Conservation (phyloP, 1,284 basidiomycete genomes). For the Tilletia caries region DNA sequence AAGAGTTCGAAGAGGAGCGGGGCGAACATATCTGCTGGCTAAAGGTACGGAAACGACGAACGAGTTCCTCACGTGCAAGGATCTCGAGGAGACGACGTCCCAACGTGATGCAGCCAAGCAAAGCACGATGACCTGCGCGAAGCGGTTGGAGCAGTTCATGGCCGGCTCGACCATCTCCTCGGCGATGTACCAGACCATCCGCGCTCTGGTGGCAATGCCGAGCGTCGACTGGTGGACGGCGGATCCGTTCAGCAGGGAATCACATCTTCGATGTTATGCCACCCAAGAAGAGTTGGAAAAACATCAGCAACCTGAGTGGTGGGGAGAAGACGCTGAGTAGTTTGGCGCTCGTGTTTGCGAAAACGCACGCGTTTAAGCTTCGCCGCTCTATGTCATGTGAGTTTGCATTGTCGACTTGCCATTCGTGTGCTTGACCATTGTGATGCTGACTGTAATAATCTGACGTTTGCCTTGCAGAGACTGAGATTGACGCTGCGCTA, state of each 20-base stretch:
- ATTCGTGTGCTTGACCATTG: background rate
- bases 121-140: constrained; percentile 81
- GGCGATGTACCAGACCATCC: constrained; percentile 99
- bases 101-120: constrained; percentile 78
- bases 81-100: constrained; percentile 76
- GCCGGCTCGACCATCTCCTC: constrained; percentile 90
- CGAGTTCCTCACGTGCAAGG: constrained; percentile 81
- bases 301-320: constrained; percentile 93
- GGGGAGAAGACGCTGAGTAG: constrained; percentile 94
- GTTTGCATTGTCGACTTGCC: background rate
- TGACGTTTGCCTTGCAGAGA: constrained; percentile 21
- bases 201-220: constrained; percentile 96
- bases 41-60: constrained; percentile 87
- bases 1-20: constrained; percentile 24
- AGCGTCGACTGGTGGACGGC: constrained; percentile 92
- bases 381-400: constrained; percentile 91
- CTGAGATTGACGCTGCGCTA: constrained; percentile 60
- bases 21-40: constrained; percentile 75
- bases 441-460: no score
- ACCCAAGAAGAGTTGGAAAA: constrained; percentile 97
- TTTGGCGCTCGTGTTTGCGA: constrained; percentile 94
- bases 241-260: constrained; percentile 97
- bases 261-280: constrained; percentile 98
- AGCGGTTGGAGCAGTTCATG: constrained; percentile 91
- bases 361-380: constrained; percentile 93